Conservation (phyloP, 2,329 filamentous ascomycete genomes). For the Sarocladium kiliense region DNA sequence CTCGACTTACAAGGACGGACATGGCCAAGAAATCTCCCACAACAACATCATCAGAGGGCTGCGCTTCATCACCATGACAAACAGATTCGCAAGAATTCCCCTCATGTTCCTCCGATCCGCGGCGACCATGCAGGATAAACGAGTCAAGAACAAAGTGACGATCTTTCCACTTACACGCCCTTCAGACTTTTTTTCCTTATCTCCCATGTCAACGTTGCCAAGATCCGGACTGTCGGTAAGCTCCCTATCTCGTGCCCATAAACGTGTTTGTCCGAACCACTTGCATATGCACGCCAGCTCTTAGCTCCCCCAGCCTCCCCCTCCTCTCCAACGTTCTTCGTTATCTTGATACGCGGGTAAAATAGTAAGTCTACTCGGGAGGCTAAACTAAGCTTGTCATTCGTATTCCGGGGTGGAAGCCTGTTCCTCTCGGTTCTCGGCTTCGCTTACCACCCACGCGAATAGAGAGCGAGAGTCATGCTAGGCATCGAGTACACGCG, state of each 20-base stretch:
- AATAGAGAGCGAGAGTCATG: too few species aligned
- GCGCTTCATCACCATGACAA: background rate
- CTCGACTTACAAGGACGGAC: too few species aligned
- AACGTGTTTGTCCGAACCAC: background rate
- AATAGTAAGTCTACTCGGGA: too few species aligned
- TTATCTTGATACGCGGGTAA: too few species aligned
- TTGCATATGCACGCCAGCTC: background rate
- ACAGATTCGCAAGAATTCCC: background rate
- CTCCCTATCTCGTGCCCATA: background rate
- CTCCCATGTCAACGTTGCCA: background rate
- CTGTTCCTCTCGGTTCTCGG: too few species aligned
- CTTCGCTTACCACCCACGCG: too few species aligned
- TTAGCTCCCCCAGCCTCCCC: background rate
- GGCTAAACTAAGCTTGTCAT: too few species aligned
- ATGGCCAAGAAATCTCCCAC: too few species aligned
- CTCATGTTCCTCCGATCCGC: background rate
- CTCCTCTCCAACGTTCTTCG: too few species aligned
- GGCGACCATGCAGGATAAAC: background rate
- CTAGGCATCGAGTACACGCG: too few species aligned
- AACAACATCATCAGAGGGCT: too few species aligned
- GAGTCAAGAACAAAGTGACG: background rate
- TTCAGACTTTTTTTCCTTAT: background rate
- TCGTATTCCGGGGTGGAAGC: too few species aligned
- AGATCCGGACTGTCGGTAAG: conserved; percentile 1
- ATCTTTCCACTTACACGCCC: background rate